Conservation (phyloP, 176 grass and related monocot genomes). For the Triticum dicoccoides region DNA sequence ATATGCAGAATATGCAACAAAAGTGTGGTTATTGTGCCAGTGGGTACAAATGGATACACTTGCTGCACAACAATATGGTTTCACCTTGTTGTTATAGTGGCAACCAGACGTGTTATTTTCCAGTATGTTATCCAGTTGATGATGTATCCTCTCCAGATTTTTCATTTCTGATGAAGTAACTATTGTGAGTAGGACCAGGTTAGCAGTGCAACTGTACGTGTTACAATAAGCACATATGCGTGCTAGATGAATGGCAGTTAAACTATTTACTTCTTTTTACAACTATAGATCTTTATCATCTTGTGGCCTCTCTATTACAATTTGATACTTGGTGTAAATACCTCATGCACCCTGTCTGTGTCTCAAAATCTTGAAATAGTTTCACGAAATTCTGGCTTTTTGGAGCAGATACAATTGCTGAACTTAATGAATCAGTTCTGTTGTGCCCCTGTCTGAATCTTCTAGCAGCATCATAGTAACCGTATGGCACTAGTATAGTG, state of each 20-base stretch:
- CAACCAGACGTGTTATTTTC: constrained; percentile 58
- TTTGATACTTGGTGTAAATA: neutral
- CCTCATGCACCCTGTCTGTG: neutral
- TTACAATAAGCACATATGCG: neutral
- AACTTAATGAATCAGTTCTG: neutral
- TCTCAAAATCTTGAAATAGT: neutral
- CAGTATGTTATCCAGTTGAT: neutral
- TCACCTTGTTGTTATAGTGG: constrained; percentile 72
- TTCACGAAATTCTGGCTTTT: neutral
- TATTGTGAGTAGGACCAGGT: neutral
- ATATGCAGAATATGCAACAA: constrained; percentile 33
- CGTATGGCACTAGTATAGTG: neutral
- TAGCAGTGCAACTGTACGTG: neutral
- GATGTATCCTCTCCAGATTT: neutral
- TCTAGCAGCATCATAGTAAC: neutral
- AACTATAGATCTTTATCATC: neutral
- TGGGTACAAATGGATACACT: constrained; percentile 66
- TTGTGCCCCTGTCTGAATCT: neutral
- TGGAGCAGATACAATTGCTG: neutral
- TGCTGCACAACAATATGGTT: constrained; percentile 74
- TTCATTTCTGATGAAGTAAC: neutral
- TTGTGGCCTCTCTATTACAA: neutral
- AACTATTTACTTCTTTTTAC: neutral
- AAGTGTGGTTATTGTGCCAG: neutral
- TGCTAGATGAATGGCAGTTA: neutral